phyloP scores from a whole-genome alignment of 768 basidiomycete genomes.

The Boletellus ananiceps region DNA sequence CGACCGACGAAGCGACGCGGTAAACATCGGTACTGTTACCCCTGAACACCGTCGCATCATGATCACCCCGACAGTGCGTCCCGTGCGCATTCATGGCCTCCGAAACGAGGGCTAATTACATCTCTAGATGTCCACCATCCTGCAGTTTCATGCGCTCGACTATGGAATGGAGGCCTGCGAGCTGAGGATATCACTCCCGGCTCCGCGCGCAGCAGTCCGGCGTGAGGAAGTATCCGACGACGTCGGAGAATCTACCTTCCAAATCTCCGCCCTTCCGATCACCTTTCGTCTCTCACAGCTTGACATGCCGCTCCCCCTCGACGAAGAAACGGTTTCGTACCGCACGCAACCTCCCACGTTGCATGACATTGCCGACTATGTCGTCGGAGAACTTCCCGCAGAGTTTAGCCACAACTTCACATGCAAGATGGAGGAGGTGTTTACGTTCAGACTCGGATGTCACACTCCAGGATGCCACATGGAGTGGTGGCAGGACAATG shows the following conservation, averaged over 20 bases:
- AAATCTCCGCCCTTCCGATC: not conserved
- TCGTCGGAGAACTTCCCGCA: not conserved
- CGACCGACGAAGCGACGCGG: not conserved
- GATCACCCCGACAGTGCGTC: not conserved
- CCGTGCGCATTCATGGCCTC: not conserved
- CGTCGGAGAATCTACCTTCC: not conserved
- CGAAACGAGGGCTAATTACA: not conserved
- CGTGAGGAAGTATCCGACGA: not conserved
- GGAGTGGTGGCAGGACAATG: conserved; percentile 5
- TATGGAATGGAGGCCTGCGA: conserved; percentile 7
- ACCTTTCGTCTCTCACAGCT: conserved; percentile 1
- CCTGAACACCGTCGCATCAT: conserved; percentile 1
- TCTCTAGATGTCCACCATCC: conserved; percentile 2
- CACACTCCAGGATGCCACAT: conserved; percentile 3
- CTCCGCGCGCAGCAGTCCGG: not conserved
- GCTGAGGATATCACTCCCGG: conserved; percentile 1
- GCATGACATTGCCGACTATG: not conserved
- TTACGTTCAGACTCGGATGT: conserved; percentile 5
- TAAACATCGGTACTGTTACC: conserved; percentile 1
- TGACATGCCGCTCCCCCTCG: not conserved
- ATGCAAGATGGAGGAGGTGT: conserved; percentile 5
- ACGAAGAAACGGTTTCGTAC: conserved; percentile 3
- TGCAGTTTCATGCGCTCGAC: conserved; percentile 5
- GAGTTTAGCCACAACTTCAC: conserved; percentile 3
- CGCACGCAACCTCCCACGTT: not conserved